Evolutionary conservation across 768 basidiomycete species (phyloP).

Genomic region (Termitomyces sp.): DNA sequence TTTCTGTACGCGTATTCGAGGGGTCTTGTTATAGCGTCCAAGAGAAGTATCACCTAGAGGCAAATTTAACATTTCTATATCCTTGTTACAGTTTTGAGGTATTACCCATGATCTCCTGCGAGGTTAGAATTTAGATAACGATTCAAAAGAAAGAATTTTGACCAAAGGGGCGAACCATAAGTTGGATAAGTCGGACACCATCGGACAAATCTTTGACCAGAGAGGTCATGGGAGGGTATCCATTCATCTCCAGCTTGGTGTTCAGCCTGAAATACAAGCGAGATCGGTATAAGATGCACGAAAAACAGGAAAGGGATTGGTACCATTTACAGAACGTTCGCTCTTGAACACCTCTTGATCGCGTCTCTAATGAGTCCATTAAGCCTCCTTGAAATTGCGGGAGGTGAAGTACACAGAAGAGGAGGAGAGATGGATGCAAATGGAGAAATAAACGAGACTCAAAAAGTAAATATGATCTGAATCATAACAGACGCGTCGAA

Average conservation of each 20-base stretch:
- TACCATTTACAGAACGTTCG: slow-evolving; percentile 93
- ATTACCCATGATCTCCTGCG: slow-evolving; percentile 93
- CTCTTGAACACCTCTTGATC: slow-evolving; percentile 66
- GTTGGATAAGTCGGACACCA: slow-evolving; percentile 92
- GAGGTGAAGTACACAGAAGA: slow-evolving; percentile 9
- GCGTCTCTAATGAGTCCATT: slow-evolving; percentile 61
- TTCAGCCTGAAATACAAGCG: slow-evolving; percentile 67
- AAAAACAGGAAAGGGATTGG: slow-evolving; percentile 2
- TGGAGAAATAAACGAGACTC: background rate
- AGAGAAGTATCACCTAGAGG: slow-evolving; percentile 79
- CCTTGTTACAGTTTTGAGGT: slow-evolving; percentile 15
- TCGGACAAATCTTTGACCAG: slow-evolving; percentile 90
- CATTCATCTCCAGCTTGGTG: slow-evolving; percentile 84
- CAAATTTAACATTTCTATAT: background rate
- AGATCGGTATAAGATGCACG: slow-evolving; percentile 5
- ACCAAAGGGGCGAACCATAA: slow-evolving; percentile 60
- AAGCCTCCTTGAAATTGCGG: slow-evolving; percentile 1
- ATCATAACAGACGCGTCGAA: slow-evolving; percentile 29
- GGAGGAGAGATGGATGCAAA: slow-evolving; percentile 4
- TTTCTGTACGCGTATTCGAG: slow-evolving; percentile 91
- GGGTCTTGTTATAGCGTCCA: slow-evolving; percentile 89
- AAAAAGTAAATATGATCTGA: slow-evolving; percentile 10
- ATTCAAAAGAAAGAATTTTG: background rate
- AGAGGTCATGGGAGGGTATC: slow-evolving; percentile 85
- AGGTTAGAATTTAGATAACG: slow-evolving; percentile 3